Base-by-base conservation (phyloP, 2,329 filamentous ascomycete species). In the Aspergillus tubingensis region DNA sequence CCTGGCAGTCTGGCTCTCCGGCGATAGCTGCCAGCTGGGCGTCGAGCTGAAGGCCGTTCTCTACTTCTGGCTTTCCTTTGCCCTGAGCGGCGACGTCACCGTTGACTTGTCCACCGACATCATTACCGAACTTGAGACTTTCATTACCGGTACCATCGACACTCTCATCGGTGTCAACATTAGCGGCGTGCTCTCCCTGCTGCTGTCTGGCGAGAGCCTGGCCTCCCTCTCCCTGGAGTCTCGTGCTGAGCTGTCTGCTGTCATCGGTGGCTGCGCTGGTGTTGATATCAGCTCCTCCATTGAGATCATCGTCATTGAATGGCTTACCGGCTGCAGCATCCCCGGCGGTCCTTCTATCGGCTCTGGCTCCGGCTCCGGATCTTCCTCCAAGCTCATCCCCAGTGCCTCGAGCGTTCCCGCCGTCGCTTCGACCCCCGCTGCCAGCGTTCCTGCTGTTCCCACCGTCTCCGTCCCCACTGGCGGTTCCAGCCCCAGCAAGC, bases 231-330 rank as follows among this genome's bases (percentile, higher is more conserved):
- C 72, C 51, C 60, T 71, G 56, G 70, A 71, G 8, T 68, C 73
- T 60, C 69, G 72, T 62, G 66, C 75, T 54, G 69, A 77, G 67
- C 67, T 77, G 21, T 68, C 73, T 69, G 74, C 72, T 59, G 67
- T 77, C 67, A 65, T 75, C 25, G 65, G 70, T 67, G 75, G 75
- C 51, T 65, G 65, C 27, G 51, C 81, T 11, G 74, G 74, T 55
- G 81, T 86, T 58, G 80, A 82, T 25, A 72, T 85, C 54, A 81
- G 83, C 67, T 75, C 73, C 47, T 79, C 82, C 65, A 82, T 83
- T 72, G 79, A 83, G 67, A 76, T 83, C 63, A 83, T 84, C 62
- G 73, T 81, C 61, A 76, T 83, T 64, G 63, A 71, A 59, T 75
- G 72, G 72, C 67, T 75, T 58, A 73, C 69, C 44, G 73, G 72